A percentile compares a stretch with the other conserved stretches of the same genome.
phyloP scores from a whole-genome alignment of 495 filamentous ascomycete species.

The Talaromyces borbonicus region DNA sequence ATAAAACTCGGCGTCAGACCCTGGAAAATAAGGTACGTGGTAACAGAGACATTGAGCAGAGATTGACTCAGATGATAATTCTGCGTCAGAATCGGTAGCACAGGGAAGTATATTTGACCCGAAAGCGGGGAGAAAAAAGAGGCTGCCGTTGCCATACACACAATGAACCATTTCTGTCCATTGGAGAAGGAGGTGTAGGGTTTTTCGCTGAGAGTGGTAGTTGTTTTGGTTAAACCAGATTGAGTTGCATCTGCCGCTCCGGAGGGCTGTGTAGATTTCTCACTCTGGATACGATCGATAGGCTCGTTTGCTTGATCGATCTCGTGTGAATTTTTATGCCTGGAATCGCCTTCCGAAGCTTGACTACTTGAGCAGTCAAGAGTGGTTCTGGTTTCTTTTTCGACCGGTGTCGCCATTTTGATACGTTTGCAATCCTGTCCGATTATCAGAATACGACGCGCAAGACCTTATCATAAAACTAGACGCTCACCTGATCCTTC shows the following conservation, averaged over 20 bases:
- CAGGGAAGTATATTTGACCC: conserved; percentile 35
- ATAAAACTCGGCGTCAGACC: conserved; percentile 48
- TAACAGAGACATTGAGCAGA: conserved; percentile 59
- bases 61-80: conserved; percentile 48
- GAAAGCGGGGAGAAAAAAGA: conserved; percentile 32
- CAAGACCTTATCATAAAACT: neutral
- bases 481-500: neutral
- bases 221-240: conserved; percentile 3
- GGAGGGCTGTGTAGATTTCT: neutral
- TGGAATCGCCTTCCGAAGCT: neutral
- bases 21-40: conserved; percentile 56
- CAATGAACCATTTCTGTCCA: conserved; percentile 3
- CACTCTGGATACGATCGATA: neutral
- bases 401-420: neutral
- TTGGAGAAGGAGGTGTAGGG: neutral
- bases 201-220: conserved; percentile 1
- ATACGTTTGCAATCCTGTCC: neutral
- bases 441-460: too few species aligned
- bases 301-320: neutral
- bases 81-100: conserved; percentile 41
- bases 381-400: neutral
- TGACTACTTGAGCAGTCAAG: neutral
- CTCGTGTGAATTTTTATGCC: neutral
- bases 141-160: conserved; percentile 14
- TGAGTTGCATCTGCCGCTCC: neutral